Percentiles rank a stretch among this genome's conserved stretches.
Evolutionary conservation across 2,329 filamentous ascomycete species (phyloP).

Genomic region (Sclerotinia spermophila): DNA sequence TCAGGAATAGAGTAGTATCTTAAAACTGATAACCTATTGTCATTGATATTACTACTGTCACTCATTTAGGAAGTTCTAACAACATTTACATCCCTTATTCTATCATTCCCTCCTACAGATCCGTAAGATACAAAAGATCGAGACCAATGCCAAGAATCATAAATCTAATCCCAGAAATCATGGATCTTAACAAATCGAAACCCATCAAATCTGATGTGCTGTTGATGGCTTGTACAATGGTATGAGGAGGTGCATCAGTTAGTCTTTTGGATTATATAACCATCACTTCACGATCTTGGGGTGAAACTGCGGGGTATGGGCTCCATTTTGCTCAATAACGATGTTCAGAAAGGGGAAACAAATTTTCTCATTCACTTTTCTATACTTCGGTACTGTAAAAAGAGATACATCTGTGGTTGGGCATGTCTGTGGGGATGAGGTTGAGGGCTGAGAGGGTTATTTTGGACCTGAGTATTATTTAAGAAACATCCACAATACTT

Average conservation of each 20-base stretch:
- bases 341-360: background rate
- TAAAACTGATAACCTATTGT: background rate
- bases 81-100: background rate
- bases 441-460: no score
- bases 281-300: background rate
- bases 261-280: background rate
- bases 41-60: background rate
- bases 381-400: background rate
- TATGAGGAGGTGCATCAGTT: background rate
- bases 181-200: background rate
- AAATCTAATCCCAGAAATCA: background rate
- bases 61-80: background rate
- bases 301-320: background rate
- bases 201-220: no score
- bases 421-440: background rate
- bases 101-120: background rate
- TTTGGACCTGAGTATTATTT: background rate
- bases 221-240: no score
- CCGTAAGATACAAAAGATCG: background rate
- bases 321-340: no score
- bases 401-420: background rate
- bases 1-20: rapidly evolving
- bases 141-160: background rate
- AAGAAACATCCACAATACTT: background rate
- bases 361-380: background rate